A percentile compares a stretch with the other conserved stretches of the same genome.
Conservation (phyloP, 495 filamentous ascomycete genomes). For the Lineolata rhizophorae region DNA sequence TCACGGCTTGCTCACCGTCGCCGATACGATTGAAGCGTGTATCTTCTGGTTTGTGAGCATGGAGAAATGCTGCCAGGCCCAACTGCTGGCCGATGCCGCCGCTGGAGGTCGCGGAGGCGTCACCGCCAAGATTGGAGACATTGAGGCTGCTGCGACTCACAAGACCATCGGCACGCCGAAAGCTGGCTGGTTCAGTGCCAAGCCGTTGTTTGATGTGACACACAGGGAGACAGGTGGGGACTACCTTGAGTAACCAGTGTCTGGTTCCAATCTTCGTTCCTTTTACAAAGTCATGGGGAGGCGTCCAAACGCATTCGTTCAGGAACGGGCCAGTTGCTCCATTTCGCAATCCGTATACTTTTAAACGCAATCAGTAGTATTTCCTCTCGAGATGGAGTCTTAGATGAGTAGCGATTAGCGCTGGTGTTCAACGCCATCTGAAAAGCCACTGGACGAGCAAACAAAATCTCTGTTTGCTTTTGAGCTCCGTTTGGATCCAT, state of each 20-base stretch:
- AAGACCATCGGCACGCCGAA: constrained; percentile 36
- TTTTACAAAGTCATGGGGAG: too few species aligned
- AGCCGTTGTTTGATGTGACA: constrained; percentile 54
- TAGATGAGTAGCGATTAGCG: too few species aligned
- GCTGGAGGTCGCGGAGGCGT: constrained; percentile 37
- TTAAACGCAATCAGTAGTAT: too few species aligned
- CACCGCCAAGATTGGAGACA: constrained; percentile 44
- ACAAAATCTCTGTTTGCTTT: too few species aligned
- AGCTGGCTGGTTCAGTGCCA: constrained; percentile 51
- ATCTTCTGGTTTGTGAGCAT: constrained; percentile 59
- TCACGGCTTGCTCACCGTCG: constrained; percentile 35
- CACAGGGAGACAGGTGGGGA: constrained; percentile 38
- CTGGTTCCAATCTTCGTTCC: too few species aligned
- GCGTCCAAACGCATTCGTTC: too few species aligned
- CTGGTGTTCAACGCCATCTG: too few species aligned
- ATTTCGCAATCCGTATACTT: too few species aligned
- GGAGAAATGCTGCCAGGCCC: constrained; percentile 56
- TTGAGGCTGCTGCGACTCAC: constrained; percentile 45
- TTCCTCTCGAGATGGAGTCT: too few species aligned
- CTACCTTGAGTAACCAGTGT: constrained; percentile 32
- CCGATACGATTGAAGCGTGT: constrained; percentile 20
- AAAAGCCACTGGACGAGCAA: too few species aligned
- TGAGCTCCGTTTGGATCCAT: too few species aligned
- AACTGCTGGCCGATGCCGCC: constrained; percentile 56
- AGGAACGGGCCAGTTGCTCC: too few species aligned